Evolutionary conservation across 2,329 filamentous ascomycete genomes (phyloP), one percentile per base, ranked within the genome.

Genomic region (Cladophialophora exuberans): DNA sequence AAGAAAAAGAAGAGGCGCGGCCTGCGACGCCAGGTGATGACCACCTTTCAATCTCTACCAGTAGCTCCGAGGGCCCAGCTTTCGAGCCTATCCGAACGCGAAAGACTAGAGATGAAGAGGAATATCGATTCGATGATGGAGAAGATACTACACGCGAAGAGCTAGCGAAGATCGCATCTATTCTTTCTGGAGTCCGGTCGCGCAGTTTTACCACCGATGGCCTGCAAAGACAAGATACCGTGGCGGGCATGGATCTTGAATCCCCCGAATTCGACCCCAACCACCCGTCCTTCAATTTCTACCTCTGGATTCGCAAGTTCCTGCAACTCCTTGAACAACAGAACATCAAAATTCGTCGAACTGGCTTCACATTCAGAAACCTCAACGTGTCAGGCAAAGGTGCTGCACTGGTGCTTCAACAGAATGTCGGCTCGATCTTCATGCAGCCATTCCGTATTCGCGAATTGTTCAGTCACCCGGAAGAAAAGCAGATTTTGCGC

Each of bases 351-450:
- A 15, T 18, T 4, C 42, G 33, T 39, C 30, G 60, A 43, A 49
- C 38, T 3, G 86, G 86, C 22, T 76, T 89, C 0, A 83, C 85
- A 1, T 89, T 85, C 81, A 76, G 81, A 60, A 76, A 84, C 52
- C 74, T 89, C 45, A 86, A 75, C 0, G 85, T 89, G n/a, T 78
- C 83, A 50, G 86, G 82, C n/a, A 74, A 83, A 66, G 80, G 82
- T 17, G 73, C 84, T 11, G 83, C 86, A 26, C 67, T 90, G 20
- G 85, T 89, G 60, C 73, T 89, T 1, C 88, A 91, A 65, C 76
- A 84, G 52, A 89, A 83, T 2, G 84, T 90, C 2, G 78, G 75
- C 2, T 84, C 83, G 1, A 70, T 83, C 6, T 66, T 88, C 18
- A 68, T 80, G 56, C 75, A 80, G 0, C 87, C 84, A 0, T 70